phyloP scores from a whole-genome alignment of 2,329 filamentous ascomycete genomes.

The Pseudogymnoascus sp. region DNA sequence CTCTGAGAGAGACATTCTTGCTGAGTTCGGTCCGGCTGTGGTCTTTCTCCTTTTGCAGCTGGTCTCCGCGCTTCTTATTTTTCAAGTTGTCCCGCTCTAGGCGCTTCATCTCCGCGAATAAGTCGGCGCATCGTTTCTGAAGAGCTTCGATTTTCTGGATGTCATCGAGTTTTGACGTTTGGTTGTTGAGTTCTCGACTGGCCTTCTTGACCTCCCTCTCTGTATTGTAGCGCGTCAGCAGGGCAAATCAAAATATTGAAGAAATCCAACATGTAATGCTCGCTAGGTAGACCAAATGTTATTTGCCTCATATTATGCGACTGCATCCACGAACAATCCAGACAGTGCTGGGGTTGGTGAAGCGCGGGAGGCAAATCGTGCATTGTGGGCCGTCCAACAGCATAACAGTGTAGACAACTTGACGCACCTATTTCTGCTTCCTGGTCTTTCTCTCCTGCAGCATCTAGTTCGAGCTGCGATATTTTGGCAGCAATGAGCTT shows the following conservation, averaged over 20 bases:
- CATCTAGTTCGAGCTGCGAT: conserved; percentile 88
- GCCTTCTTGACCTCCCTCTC: conserved; percentile 92
- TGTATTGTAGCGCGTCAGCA: conserved; percentile 31
- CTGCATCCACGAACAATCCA: background rate
- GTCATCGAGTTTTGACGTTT: conserved; percentile 86
- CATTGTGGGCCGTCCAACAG: background rate
- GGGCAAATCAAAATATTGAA: background rate
- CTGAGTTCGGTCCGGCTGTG: conserved; percentile 77
- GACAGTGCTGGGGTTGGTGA: background rate
- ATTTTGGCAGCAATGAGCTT: conserved; percentile 90
- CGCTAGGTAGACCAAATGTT: background rate
- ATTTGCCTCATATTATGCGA: background rate
- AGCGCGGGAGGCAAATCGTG: background rate
- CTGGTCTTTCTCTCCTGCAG: conserved; percentile 87
- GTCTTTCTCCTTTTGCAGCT: conserved; percentile 94
- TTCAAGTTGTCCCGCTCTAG: conserved; percentile 90
- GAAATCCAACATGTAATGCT: too few relatives aligned
- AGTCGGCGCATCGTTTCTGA: conserved; percentile 82
- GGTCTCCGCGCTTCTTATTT: conserved; percentile 90
- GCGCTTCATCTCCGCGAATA: conserved; percentile 90
- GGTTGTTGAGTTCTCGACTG: conserved; percentile 78
- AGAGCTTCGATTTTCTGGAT: conserved; percentile 86
- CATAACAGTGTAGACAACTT: conserved; percentile 13
- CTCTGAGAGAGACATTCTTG: conserved; percentile 84
- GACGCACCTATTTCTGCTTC: conserved; percentile 86